Evolutionary conservation across 306 rosid species (phyloP), one percentile per base, ranked within the genome.

Genomic region (Bauhinia variegata): DNA sequence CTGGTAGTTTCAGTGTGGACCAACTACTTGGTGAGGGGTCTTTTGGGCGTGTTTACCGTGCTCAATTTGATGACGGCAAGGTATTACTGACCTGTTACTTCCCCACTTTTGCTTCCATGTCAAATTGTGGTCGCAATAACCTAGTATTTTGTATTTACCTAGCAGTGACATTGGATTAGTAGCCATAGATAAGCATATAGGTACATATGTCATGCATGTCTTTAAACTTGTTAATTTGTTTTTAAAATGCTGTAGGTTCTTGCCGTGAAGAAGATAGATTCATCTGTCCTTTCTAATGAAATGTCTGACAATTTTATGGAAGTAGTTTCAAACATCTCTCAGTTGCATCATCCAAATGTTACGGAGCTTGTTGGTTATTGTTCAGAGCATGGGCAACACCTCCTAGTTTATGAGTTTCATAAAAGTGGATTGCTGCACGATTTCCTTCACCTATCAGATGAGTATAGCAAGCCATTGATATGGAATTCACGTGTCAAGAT

Each of bases 401-500:
- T 93, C 82, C 82, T 93, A 70, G 78, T 83, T 49, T 90, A 80
- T 19, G 97, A 93, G 75, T 90, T 84, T 83, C 99, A 86, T 62
- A 86, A 83, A 85, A 90, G 70, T 75, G 97, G 99, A 38, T 84
- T 97, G 10, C 80, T 93, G 76, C 85, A 86, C 56, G 99, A 93
- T 52, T 93, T 83, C 82, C 86, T 90, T 78, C 99, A 93, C 72
- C 78, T 93, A 46, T 75, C 89, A 62, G 95, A 90, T 74, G 97
- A 90, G 60, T 80, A 86, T 75, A 84, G 81, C 75, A 90, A 90
- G 80, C 99, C 99, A 38, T 65, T 93, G 84, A 88, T 89, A 76
- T 93, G 99, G 99, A 90, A 88, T 82, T 69, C 97, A 44, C 90
- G 99, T 38, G 96, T 93, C 72, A 93, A 93, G 86, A 86, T 93